Evolutionary conservation across 345 rosid species (phyloP).

Genomic region (Orychophragmus violaceus): DNA sequence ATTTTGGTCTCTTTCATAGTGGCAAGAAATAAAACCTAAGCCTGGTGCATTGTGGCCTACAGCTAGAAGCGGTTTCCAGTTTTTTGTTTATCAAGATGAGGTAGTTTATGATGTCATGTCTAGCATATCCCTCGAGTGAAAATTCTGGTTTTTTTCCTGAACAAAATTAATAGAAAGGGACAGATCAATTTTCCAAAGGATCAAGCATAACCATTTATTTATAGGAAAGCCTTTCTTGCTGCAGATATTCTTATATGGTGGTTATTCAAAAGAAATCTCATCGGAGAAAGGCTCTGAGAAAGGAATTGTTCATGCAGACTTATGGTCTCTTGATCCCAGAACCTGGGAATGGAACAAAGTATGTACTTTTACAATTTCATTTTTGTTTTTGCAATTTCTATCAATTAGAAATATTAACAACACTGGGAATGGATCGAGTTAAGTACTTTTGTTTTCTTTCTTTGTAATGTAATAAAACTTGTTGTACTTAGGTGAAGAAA

Average conservation of each 20-base stretch:
- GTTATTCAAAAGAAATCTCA: conserved; percentile 87
- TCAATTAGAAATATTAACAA: not conserved
- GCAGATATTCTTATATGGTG: conserved; percentile 87
- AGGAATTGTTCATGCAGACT: conserved; percentile 84
- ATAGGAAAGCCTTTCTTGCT: conserved; percentile 3
- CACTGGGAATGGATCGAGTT: too few species aligned
- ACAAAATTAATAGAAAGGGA: not conserved
- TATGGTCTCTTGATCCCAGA: conserved; percentile 98
- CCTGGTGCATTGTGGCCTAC: conserved; percentile 95
- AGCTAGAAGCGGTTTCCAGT: conserved; percentile 91
- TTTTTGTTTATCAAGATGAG: conserved; percentile 87
- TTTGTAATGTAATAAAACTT: not conserved
- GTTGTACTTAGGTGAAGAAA: conserved; percentile 89
- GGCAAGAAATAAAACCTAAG: conserved; percentile 96
- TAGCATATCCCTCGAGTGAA: too few species aligned
- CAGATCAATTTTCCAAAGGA: not conserved
- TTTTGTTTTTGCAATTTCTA: not conserved
- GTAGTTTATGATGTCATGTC: conserved; percentile 33
- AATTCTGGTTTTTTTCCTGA: not conserved
- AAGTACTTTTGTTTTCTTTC: too few species aligned
- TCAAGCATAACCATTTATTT: not conserved
- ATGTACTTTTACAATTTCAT: conserved; percentile 11
- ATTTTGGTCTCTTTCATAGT: conserved; percentile 40
- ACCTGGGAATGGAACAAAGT: conserved; percentile 99
- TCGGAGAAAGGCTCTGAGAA: conserved; percentile 83